Base-by-base conservation (phyloP, 805 yeast species). In the Myxozyma kluyveri region DNA sequence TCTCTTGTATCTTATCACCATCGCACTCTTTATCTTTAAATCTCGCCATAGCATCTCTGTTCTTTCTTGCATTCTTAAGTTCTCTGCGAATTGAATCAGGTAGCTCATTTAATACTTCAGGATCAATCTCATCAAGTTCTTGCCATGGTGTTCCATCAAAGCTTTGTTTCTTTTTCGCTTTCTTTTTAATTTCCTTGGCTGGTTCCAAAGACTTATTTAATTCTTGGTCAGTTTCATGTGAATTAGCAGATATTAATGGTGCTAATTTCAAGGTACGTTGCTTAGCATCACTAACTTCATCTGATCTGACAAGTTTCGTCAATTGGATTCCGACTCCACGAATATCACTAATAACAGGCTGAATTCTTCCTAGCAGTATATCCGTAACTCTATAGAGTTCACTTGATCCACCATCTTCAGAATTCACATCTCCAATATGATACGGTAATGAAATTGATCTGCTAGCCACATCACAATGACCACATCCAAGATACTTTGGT, bases 401-500 rank as follows among this genome's bases (percentile, higher is more conserved):
- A 14, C 12, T 14, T 9, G 14, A 9, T 9, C 14, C 33, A 9
- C 14, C 14, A 29, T 29, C 33, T 14, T 29, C 33, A 9, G 12
- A 87, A 10, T 82, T 73, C 0, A 82, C 77, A 48, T 80, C 83
- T 61, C 78, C 73, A 1, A 89, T 80, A 2, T 84, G 75, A 0
- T 78, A 65, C 0, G 89, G 88, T 12, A 91, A 63, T 31, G 72
- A 72, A 2, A 84, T 70, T 9, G 83, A 72, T 59, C 81, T 82
- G 39, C 82, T 79, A 10, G 76, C 69, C 31, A 83, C 71, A 45
- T 83, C 88, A 67, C 96, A 88, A 12, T 65, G 65, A 0, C 99
- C 98, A 81, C 85, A 80, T 0, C 99, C 99, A 63, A 93, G 57
- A 66, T 72, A 83, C 63, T 91, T 93, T 1, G 85, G 77, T 0